Evolutionary conservation across 163 green algal species (phyloP).

Genomic region (Chloromonas sp.): DNA sequence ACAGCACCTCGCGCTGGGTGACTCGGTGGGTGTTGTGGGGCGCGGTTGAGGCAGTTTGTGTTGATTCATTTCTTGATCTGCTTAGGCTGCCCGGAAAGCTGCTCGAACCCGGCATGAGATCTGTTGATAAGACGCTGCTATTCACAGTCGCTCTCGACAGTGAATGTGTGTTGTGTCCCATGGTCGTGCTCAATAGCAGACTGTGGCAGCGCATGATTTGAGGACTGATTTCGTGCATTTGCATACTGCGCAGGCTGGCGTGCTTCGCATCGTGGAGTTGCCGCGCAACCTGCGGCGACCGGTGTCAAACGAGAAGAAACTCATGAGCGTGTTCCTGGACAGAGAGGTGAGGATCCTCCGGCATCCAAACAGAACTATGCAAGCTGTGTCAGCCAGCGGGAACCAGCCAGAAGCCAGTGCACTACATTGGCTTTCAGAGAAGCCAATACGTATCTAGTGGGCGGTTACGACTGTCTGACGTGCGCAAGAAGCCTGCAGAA

Average conservation of each 20-base stretch:
- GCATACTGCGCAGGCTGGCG: conserved; percentile 26
- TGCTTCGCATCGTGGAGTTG: conserved; percentile 78
- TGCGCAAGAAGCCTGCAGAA: neutral
- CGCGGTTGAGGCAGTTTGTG: neutral
- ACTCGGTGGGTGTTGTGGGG: conserved; percentile 17
- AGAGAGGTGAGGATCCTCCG: conserved; percentile 30
- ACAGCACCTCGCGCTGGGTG: conserved; percentile 35
- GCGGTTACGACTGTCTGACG: neutral
- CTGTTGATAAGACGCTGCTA: too few relatives aligned
- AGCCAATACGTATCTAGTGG: too few relatives aligned
- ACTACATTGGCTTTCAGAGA: too few relatives aligned
- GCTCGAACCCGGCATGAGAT: too few relatives aligned
- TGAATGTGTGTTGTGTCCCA: too few relatives aligned
- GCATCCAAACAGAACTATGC: neutral
- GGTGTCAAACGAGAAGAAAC: conserved; percentile 56
- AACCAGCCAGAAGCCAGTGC: neutral
- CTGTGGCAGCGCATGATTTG: too few relatives aligned
- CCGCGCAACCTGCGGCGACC: conserved; percentile 67
- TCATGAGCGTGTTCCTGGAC: conserved; percentile 57
- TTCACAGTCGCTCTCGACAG: too few relatives aligned
- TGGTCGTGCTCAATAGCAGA: too few relatives aligned
- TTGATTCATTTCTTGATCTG: too few relatives aligned
- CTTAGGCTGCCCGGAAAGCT: too few relatives aligned
- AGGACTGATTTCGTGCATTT: too few relatives aligned
- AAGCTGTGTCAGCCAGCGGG: neutral